Evolutionary conservation across 2,329 filamentous ascomycete genomes (phyloP).

Genomic region (Cladosporium sp.): DNA sequence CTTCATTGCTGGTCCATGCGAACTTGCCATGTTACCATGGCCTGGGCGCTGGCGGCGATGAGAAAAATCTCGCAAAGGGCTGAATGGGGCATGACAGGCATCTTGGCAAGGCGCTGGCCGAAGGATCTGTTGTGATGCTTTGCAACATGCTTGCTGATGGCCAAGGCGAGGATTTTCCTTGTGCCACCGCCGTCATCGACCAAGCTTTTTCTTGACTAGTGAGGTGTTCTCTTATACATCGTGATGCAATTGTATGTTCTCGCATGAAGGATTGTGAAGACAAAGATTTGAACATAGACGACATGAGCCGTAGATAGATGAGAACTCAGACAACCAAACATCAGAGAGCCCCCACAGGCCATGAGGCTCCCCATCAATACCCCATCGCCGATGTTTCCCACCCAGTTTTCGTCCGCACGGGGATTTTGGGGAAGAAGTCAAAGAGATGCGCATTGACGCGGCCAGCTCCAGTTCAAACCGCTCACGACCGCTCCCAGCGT

Average conservation of each 20-base stretch:
- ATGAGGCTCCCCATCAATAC: neutral
- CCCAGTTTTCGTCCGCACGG: constrained; percentile 1
- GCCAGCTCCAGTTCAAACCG: neutral
- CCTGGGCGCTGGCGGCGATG: too few species aligned
- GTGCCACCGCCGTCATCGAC: constrained; percentile 9
- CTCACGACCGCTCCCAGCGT: constrained; percentile 1
- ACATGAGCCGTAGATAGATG: too few species aligned
- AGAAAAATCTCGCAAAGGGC: too few species aligned
- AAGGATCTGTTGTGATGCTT: constrained; percentile 8
- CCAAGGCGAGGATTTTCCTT: constrained; percentile 8
- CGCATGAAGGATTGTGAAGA: neutral
- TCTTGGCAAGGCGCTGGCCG: constrained; percentile 6
- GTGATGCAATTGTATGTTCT: neutral
- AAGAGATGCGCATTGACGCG: neutral
- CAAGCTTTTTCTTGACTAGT: neutral
- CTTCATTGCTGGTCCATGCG: neutral
- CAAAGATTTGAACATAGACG: neutral
- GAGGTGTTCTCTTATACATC: neutral
- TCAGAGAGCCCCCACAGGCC: neutral
- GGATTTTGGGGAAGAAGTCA: constrained; percentile 5
- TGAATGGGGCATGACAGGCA: neutral
- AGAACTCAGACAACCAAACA: too few species aligned
- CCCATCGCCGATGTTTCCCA: constrained; percentile 5
- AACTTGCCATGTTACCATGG: too few species aligned
- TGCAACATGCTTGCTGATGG: neutral